A percentile compares a stretch with the other conserved stretches of the same genome.
Evolutionary conservation across 2,329 filamentous ascomycete genomes (phyloP).

Genomic region (Scedosporium apiospermum): DNA sequence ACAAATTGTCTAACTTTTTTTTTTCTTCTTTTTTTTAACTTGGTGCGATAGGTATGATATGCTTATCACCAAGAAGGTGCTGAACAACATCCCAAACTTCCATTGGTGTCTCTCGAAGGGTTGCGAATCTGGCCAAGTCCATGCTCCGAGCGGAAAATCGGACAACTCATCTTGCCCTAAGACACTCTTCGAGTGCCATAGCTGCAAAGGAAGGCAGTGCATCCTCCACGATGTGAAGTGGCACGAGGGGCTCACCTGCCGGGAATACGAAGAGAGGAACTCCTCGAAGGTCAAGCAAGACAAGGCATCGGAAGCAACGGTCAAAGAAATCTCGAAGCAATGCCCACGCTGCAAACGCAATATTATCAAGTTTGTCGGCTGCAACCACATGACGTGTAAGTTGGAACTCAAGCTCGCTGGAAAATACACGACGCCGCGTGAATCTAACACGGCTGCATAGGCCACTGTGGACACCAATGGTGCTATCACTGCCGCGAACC

Average conservation of each 20-base stretch:
- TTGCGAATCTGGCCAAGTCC: conserved; percentile 28
- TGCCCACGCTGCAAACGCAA: conserved; percentile 26
- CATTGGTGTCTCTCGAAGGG: conserved; percentile 25
- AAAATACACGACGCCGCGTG: too few species aligned
- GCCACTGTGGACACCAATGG: conserved; percentile 28
- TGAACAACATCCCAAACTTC: conserved; percentile 21
- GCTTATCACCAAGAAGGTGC: conserved; percentile 20
- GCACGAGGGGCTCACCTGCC: conserved; percentile 27
- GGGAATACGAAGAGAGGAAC: conserved; percentile 24
- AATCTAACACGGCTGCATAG: conserved; percentile 8
- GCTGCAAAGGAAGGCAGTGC: conserved; percentile 22
- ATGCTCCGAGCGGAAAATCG: conserved; percentile 5
- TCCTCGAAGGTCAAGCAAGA: conserved; percentile 18
- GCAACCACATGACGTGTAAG: conserved; percentile 32
- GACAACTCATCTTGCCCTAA: conserved; percentile 16
- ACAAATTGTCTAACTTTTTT: neutral
- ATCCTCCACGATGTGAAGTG: conserved; percentile 24
- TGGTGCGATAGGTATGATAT: conserved; percentile 19
- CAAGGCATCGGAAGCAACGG: conserved; percentile 21
- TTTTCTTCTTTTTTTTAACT: too few species aligned
- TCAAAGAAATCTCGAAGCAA: conserved; percentile 21
- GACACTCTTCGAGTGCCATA: conserved; percentile 19
- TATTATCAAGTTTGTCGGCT: conserved; percentile 25
- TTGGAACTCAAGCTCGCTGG: conserved; percentile 6
- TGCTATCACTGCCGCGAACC: conserved; percentile 26